Base-by-base conservation (phyloP, 371 early-diverging fungal genomes). In the Mortierella sp. region DNA sequence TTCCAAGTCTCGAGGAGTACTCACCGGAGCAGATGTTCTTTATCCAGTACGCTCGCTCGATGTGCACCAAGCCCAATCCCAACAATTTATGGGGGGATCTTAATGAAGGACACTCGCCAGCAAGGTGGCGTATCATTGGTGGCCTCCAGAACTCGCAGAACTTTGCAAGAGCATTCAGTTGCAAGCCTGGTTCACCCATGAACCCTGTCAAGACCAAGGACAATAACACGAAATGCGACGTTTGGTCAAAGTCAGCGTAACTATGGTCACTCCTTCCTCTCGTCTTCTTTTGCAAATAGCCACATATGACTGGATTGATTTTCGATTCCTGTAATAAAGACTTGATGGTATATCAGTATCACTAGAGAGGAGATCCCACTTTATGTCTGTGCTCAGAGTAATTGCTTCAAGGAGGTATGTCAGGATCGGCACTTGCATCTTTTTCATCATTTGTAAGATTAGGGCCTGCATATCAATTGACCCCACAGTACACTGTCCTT, bases 121-220 rank as follows among this genome's bases (percentile, higher is more conserved):
- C 51, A n/a, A 46, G 69, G 26, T 82, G 80, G 67, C 86, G 91
- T 48, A 86, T 90, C 46, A 88, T 84, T 59, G 91, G 87, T 26
- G 87, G 80, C 9, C 54, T 87, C 12, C 82, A 82, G 48, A 90
- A 91, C 58, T 85, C 87, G 3, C 50, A 70, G n/a, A 56, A 83
- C 30, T 91, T 93, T 80, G 82, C 87, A 4, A 60, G 85, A 14
- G 88, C 84, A 5, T 91, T 86, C 78, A 64, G 82, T 16, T 91
- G 91, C 55, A 81, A 84, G 30, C 54, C 61, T 16, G 83, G 82
- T 16, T 61, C 72, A 18, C 80, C 79, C 1, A 84, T 87, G 85
- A 87, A 87, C 39, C 85, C 88, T 14, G 59, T 46, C 30, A 67
- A 82, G 23, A n/a, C n/a, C n/a, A n/a, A n/a, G n/a, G n/a, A n/a